phyloP scores from a whole-genome alignment of 257 asterid species.

The Nicotiana tabacum region DNA sequence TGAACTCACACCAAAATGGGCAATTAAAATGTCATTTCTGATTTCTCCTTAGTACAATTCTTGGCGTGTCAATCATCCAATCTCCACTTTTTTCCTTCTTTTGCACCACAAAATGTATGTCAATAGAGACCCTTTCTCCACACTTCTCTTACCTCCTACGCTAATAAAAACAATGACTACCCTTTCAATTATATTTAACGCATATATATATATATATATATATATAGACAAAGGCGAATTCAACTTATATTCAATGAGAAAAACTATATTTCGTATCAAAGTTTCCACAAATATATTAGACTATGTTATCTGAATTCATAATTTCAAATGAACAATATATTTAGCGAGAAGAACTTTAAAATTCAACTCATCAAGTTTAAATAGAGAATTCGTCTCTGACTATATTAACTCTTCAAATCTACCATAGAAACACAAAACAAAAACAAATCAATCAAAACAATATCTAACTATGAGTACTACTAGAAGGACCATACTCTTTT shows the following conservation, averaged over 20 bases:
- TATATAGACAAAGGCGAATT: no score
- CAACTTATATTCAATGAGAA: neutral
- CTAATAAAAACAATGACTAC: conserved; percentile 11
- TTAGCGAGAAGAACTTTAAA: no score
- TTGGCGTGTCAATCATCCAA: conserved; percentile 57
- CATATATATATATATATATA: no score
- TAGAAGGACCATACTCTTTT: conserved; percentile 31
- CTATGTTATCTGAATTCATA: no score
- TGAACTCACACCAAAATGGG: neutral
- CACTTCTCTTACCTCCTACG: conserved; percentile 51
- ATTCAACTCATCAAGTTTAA: no score
- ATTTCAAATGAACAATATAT: no score
- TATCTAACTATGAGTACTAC: conserved; percentile 37
- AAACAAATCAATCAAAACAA: neutral
- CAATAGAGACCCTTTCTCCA: neutral
- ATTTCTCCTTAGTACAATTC: conserved; percentile 12
- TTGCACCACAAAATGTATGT: neutral
- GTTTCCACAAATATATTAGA: no score
- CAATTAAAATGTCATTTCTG: neutral
- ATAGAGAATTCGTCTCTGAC: neutral
- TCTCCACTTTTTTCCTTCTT: conserved; percentile 25
- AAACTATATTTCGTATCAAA: no score
- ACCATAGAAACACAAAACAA: neutral
- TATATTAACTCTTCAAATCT: conserved; percentile 1
- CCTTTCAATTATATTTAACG: no score